These are phyloP conservation scores for Kodamaea sp. DNA, from an alignment of 1,139 yeast species.

Conservation along the genomic window DNA sequence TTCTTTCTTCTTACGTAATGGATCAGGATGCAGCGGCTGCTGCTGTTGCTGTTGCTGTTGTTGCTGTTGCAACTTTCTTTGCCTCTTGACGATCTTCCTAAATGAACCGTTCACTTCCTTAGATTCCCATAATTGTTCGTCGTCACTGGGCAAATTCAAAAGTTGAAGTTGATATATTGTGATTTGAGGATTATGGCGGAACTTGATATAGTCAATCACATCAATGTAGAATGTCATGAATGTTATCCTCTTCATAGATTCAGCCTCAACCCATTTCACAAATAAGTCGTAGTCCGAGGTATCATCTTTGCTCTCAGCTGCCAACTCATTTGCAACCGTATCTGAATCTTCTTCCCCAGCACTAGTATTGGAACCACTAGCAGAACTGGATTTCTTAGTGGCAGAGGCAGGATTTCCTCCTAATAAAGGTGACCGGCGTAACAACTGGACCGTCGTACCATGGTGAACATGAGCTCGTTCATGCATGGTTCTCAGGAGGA, in stretches of 20 bases:
- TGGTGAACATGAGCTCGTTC: slow-evolving; percentile 79
- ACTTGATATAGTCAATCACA: slow-evolving; percentile 75
- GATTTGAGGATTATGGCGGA: slow-evolving; percentile 71
- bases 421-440: slow-evolving; percentile 71
- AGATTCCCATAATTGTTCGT: slow-evolving; percentile 67
- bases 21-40: slow-evolving; percentile 4
- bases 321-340: slow-evolving; percentile 19
- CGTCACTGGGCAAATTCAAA: slow-evolving; percentile 73
- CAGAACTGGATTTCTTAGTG: slow-evolving; percentile 18
- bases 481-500: slow-evolving; percentile 58
- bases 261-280: slow-evolving; percentile 71
- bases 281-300: slow-evolving; percentile 33
- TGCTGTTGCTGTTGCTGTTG: slow-evolving; percentile 2
- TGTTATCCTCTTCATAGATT: slow-evolving; percentile 75
- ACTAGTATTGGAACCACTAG: slow-evolving; percentile 27
- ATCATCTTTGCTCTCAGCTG: slow-evolving; percentile 16
- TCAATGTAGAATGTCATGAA: slow-evolving; percentile 80
- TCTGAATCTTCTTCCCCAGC: slow-evolving; percentile 37
- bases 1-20: slow-evolving; percentile 11
- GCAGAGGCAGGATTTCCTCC: slow-evolving; percentile 61
- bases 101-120: slow-evolving; percentile 42
- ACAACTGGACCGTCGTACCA: slow-evolving; percentile 71
- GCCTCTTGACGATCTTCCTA: slow-evolving; percentile 40
- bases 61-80: slow-evolving; percentile 30
- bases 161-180: slow-evolving; percentile 74